phyloP scores from a whole-genome alignment of 306 rosid species.

The Hippophae rhamnoides region DNA sequence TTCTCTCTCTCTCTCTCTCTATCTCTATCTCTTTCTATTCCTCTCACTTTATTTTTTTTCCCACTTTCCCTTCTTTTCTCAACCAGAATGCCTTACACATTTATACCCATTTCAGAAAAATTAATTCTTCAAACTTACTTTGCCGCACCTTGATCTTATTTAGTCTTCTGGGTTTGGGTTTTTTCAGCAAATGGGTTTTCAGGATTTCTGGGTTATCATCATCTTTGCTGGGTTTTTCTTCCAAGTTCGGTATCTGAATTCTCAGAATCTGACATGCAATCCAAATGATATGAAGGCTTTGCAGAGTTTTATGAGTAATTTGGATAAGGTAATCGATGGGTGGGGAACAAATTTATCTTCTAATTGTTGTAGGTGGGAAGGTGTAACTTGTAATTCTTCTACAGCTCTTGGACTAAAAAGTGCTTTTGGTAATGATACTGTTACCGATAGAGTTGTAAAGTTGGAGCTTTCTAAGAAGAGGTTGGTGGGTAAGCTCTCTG shows the following conservation, averaged over 20 bases:
- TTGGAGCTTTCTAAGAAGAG: constrained; percentile 14
- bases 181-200: not conserved
- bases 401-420: not conserved
- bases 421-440: not conserved
- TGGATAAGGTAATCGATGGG: not conserved
- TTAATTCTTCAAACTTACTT: no score
- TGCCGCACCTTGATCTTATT: no score
- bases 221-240: not conserved
- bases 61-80: no score
- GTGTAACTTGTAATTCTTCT: constrained; percentile 19
- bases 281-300: constrained; percentile 7
- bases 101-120: no score
- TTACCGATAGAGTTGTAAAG: constrained; percentile 9
- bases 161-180: not conserved
- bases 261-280: constrained; percentile 13
- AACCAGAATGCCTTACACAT: no score
- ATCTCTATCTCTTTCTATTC: no score
- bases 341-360: constrained; percentile 14
- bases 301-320: constrained; percentile 3
- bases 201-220: not conserved
- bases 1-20: no score
- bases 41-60: no score
- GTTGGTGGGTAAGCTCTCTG: constrained; percentile 2
- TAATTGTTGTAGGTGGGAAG: constrained; percentile 25
- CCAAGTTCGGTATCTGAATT: not conserved